Evolutionary conservation across 2,329 filamentous ascomycete species (phyloP).

Genomic region (Raffaelea deltoideospora): DNA sequence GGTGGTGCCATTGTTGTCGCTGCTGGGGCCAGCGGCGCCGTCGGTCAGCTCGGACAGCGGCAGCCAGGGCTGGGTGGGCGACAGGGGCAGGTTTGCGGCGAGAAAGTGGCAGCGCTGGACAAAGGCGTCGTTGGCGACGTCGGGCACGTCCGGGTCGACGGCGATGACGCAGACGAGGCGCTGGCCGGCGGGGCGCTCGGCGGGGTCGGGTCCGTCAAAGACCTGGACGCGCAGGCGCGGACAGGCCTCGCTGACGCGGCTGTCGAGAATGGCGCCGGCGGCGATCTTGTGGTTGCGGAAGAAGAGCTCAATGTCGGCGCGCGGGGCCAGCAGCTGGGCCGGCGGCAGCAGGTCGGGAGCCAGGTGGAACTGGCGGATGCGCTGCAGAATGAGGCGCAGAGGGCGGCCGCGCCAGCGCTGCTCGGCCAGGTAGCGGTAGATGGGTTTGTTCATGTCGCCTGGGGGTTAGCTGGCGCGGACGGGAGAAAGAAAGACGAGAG

Average conservation of each 20-base stretch:
- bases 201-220: too few relatives aligned
- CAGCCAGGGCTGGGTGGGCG: constrained; percentile 39
- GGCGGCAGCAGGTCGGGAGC: constrained; percentile 71
- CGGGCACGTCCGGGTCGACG: constrained; percentile 81
- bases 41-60: constrained; percentile 50
- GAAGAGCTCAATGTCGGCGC: constrained; percentile 64
- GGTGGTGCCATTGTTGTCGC: too few relatives aligned
- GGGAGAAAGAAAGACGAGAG: not conserved
- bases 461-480: not conserved
- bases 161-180: constrained; percentile 74
- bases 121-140: constrained; percentile 60
- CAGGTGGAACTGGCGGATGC: constrained; percentile 73
- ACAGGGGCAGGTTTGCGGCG: constrained; percentile 47
- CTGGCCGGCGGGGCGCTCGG: too few relatives aligned
- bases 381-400: constrained; percentile 64
- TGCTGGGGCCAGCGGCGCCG: too few relatives aligned
- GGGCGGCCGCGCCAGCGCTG: constrained; percentile 78
- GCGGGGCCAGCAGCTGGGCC: constrained; percentile 56
- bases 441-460: constrained; percentile 94
- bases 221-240: constrained; percentile 71
- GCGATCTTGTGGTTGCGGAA: constrained; percentile 57
- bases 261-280: constrained; percentile 67
- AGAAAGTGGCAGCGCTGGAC: constrained; percentile 75
- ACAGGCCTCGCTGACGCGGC: constrained; percentile 53
- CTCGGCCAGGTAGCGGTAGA: constrained; percentile 83